A percentile compares a stretch with the other conserved stretches of the same genome.
These are phyloP conservation scores for Colletotrichum cuscutae DNA, from an alignment of 2,329 filamentous ascomycete genomes.

Conservation along the genomic window DNA sequence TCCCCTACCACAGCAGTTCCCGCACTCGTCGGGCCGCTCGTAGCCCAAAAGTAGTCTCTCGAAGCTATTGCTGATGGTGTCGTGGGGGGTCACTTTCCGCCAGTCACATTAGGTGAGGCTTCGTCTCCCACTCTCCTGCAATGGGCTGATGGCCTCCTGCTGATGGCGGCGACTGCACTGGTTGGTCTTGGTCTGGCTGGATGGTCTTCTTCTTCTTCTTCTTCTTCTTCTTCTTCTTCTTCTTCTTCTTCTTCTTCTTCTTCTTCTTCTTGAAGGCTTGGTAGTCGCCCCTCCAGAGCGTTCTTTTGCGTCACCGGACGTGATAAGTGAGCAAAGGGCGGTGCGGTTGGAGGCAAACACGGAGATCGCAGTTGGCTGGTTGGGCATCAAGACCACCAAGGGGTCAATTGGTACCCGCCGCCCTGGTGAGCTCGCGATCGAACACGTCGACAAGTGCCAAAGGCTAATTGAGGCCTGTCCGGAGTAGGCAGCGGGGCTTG, in stretches of 20 bases:
- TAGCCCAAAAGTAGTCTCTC: conserved; percentile 20
- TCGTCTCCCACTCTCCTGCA: conserved; percentile 1
- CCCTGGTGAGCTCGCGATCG: conserved; percentile 6
- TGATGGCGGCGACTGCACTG: not conserved
- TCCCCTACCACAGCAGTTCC: conserved; percentile 25
- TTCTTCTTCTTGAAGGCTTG: not conserved
- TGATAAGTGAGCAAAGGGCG: not conserved
- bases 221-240: not conserved
- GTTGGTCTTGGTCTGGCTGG: not conserved
- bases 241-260: not conserved
- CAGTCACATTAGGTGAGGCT: conserved; percentile 30
- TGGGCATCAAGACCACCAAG: conserved; percentile 30
- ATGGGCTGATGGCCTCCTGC: not conserved
- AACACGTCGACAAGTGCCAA: conserved; percentile 4
- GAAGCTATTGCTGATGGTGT: conserved; percentile 13
- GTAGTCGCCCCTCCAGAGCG: not conserved
- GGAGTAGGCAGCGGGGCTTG: conserved; percentile 6
- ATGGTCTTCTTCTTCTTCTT: not conserved
- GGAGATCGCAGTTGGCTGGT: conserved; percentile 1
- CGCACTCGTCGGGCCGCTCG: conserved; percentile 31
- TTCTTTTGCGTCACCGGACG: not conserved
- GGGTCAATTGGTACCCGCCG: not conserved
- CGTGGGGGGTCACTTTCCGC: conserved; percentile 4
- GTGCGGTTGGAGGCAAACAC: not conserved
- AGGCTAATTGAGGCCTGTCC: conserved; percentile 5